Conservation (phyloP, 805 yeast genomes). For the Ogataea ramenticola region DNA sequence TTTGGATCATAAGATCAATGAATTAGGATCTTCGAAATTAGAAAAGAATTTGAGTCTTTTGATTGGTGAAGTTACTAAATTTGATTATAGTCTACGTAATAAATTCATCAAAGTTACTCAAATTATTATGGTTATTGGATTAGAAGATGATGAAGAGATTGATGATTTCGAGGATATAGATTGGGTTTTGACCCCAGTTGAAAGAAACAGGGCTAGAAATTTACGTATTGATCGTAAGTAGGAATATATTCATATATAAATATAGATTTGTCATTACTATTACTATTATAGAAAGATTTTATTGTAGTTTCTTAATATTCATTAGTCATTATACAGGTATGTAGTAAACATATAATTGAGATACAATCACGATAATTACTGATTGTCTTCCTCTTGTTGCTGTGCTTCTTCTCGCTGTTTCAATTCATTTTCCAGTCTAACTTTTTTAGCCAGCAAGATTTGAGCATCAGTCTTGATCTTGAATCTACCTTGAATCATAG, state of each 20-base stretch:
- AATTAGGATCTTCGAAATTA: slow-evolving; percentile 72
- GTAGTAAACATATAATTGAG: no score
- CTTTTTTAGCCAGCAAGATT: slow-evolving; percentile 18
- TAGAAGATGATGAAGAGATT: slow-evolving; percentile 56
- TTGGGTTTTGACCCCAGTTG: slow-evolving; percentile 78
- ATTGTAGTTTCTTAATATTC: no score
- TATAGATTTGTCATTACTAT: no score
- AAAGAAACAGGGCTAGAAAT: slow-evolving; percentile 55
- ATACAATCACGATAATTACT: no score
- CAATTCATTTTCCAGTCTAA: slow-evolving; percentile 11
- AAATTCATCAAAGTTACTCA: slow-evolving; percentile 78
- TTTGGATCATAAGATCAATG: slow-evolving; percentile 63
- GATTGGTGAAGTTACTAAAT: slow-evolving; percentile 66
- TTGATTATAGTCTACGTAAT: slow-evolving; percentile 68
- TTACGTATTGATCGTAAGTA: slow-evolving; percentile 39
- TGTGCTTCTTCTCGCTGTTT: slow-evolving; percentile 7
- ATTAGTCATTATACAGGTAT: no score
- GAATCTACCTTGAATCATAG: slow-evolving; percentile 36
- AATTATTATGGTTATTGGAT: slow-evolving; percentile 70
- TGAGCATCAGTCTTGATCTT: slow-evolving; percentile 37
- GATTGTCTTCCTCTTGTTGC: slow-evolving; percentile 3
- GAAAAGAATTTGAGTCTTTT: slow-evolving; percentile 76
- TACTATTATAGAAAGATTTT: no score
- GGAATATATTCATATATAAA: no score
- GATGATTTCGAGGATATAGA: slow-evolving; percentile 26